Evolutionary conservation across 768 basidiomycete genomes (phyloP).

Genomic region (Mycena haematopus): DNA sequence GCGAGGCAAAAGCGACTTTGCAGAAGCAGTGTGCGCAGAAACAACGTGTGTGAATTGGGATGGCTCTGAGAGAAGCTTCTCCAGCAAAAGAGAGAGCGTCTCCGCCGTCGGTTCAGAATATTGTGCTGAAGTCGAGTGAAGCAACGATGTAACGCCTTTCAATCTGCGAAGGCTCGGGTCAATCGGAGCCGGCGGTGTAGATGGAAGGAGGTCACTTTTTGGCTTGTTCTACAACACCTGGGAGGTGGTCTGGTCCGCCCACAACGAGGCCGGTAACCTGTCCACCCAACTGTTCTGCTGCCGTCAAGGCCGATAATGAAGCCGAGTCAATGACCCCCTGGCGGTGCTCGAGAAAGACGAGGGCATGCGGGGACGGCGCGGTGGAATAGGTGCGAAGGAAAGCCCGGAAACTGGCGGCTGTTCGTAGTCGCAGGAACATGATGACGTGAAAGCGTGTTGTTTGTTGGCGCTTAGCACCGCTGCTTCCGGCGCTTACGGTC

Average conservation of each 20-base stretch:
- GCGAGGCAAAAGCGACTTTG: conserved; percentile 92
- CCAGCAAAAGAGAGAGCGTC: conserved; percentile 80
- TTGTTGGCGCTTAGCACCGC: too few species aligned
- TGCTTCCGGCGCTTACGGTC: background rate
- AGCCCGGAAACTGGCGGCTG: conserved; percentile 26
- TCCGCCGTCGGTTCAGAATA: conserved; percentile 79
- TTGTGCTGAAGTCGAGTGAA: conserved; percentile 73
- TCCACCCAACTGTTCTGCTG: conserved; percentile 86
- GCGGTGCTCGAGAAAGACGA: conserved; percentile 91
- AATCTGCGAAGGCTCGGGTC: conserved; percentile 49
- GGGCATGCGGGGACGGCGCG: conserved; percentile 69
- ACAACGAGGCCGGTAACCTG: conserved; percentile 81
- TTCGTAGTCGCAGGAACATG: conserved; percentile 27
- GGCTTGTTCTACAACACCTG: conserved; percentile 69
- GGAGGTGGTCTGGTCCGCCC: conserved; percentile 72
- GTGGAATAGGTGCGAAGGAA: conserved; percentile 63
- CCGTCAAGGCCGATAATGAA: conserved; percentile 90
- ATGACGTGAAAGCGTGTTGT: background rate
- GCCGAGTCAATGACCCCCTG: conserved; percentile 84
- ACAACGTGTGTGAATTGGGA: conserved; percentile 88
- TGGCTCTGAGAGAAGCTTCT: conserved; percentile 69
- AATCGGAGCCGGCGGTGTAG: conserved; percentile 16
- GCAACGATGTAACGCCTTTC: conserved; percentile 67
- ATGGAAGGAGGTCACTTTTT: conserved; percentile 66
- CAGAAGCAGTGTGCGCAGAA: conserved; percentile 89